Evolutionary conservation across 2,329 filamentous ascomycete genomes (phyloP).

Genomic region (Penicillium psychrosexuale): DNA sequence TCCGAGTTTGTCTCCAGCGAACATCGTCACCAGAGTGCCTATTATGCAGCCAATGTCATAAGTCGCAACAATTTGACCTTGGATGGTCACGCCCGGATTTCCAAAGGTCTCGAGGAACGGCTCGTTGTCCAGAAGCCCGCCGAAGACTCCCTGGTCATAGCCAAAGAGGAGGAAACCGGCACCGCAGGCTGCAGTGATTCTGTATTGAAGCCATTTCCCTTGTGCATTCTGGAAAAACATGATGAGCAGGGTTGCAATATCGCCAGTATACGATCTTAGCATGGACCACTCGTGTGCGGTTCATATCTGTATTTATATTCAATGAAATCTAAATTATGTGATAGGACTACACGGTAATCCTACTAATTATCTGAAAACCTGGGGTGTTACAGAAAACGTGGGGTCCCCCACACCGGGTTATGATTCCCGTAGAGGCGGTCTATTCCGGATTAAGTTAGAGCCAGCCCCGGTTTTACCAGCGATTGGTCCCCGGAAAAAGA

Average conservation of each 20-base stretch:
- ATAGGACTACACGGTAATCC: not conserved
- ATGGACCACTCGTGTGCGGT: not conserved
- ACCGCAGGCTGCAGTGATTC: conserved; percentile 16
- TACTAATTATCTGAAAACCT: not conserved
- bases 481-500: not conserved
- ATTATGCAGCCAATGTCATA: conserved; percentile 24
- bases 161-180: conserved; percentile 27
- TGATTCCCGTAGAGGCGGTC: not conserved
- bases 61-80: conserved; percentile 21
- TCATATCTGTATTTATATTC: not conserved
- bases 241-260: not conserved
- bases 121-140: conserved; percentile 20
- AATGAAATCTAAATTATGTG: not conserved
- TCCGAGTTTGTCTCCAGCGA: conserved; percentile 16
- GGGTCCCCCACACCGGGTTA: not conserved
- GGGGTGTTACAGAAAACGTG: not conserved
- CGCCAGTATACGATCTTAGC: not conserved
- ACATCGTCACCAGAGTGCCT: conserved; percentile 18
- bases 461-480: not conserved
- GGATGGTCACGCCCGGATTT: conserved; percentile 18
- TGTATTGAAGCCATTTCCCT: conserved; percentile 7
- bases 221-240: conserved; percentile 2
- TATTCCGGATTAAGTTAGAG: not conserved
- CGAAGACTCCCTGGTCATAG: conserved; percentile 29
- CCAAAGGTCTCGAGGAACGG: conserved; percentile 19